Evolutionary conservation across 148 eudicot genomes (phyloP).

Genomic region (Rhododendron molle): DNA sequence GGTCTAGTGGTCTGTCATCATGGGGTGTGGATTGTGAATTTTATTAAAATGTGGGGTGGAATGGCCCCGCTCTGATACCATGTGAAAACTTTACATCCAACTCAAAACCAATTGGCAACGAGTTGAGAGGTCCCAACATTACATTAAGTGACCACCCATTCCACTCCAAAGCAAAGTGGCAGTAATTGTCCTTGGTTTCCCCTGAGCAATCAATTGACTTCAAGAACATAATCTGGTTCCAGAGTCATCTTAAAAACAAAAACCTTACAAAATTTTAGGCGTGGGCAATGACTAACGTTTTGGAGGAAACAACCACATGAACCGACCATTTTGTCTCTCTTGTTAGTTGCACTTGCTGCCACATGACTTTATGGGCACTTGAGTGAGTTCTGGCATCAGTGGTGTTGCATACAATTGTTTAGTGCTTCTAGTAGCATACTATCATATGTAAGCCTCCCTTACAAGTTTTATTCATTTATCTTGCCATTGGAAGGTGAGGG

Average conservation of each 20-base stretch:
- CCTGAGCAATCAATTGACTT: background rate
- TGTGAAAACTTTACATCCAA: too few species aligned
- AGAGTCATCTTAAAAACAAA: background rate
- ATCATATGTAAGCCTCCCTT: background rate
- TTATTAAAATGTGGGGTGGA: too few species aligned
- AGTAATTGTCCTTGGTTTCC: background rate
- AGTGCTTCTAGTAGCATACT: background rate
- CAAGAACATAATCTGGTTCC: background rate
- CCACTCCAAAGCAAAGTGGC: too few species aligned
- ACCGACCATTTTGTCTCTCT: background rate
- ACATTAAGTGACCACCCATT: too few species aligned
- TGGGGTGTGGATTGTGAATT: too few species aligned
- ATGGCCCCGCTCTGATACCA: too few species aligned
- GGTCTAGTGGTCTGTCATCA: too few species aligned
- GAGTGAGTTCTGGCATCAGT: background rate
- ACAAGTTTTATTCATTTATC: conserved; percentile 4
- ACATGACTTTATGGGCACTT: background rate
- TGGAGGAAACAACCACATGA: background rate
- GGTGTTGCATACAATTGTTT: background rate
- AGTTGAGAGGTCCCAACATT: too few species aligned
- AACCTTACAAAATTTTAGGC: background rate
- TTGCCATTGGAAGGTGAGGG: conserved; percentile 61
- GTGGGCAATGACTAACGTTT: background rate
- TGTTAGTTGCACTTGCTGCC: background rate
- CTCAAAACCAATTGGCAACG: too few species aligned